Evolutionary conservation across 148 eudicot species (phyloP), one percentile per base, ranked within the genome.

Genomic region (Nyssa sinensis): DNA sequence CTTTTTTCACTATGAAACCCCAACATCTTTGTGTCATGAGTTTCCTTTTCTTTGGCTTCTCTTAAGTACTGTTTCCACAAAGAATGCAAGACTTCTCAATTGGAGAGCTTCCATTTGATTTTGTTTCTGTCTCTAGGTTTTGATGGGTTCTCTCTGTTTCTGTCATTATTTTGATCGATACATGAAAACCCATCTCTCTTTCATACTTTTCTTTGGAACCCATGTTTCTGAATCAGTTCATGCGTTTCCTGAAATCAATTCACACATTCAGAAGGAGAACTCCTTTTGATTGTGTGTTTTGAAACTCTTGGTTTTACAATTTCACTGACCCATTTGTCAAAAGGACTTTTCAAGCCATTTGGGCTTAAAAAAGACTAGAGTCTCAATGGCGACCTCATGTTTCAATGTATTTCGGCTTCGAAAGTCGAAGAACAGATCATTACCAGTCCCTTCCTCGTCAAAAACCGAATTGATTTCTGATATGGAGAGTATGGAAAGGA

Each of bases 171-270:
- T 77, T 28, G 68, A 63, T 62, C 62, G 34, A 74, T 58, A 47
- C 70, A 82, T 75, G 85, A 76, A 71, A 74, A 70, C 73, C 37
- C 72, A 53, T 41, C 3, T 51, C 44, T 14, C 24, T 57, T 41
- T 9, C 14, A 25, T 58, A 55, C 44, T 69, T 59, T 30, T 74
- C 49, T 71, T 62, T 35, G n/a, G 66, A 75, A 81, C 78, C 73
- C 86, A 88, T 90, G 91, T 86, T 88, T 90, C 81, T 72, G 80
- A 91, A 94, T 81, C 94, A 79, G 82, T 84, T 89, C 84, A 86
- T 86, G 94, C 87, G 82, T 69, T 91, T 90, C 80, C 51, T 88
- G 76, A 89, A 90, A 82, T 88, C 93, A 77, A 85, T 77, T 60
- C 94, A 86, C 81, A 86, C 93, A 23, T 86, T 85, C 85, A 85